Conservation (phyloP, 1,139 yeast genomes). For the Geotrichum restrictum region DNA sequence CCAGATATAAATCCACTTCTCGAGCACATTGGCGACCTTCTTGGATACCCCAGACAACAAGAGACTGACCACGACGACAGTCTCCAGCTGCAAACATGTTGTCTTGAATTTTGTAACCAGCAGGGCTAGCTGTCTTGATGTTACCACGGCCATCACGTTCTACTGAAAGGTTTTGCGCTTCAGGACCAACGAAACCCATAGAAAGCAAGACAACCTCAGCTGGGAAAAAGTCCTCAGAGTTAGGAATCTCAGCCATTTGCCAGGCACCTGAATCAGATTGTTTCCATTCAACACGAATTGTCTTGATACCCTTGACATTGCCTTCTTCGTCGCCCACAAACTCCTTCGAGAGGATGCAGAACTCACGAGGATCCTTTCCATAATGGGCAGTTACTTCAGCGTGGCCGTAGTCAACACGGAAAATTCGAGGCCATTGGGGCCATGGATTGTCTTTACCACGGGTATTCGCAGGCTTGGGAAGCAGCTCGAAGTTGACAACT, state of each 20-base stretch:
- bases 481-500: conserved; percentile 86
- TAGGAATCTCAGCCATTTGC: conserved; percentile 98
- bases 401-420: conserved; percentile 97
- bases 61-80: conserved; percentile 96
- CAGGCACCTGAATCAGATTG: conserved; percentile 92
- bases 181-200: conserved; percentile 98
- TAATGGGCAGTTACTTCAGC: conserved; percentile 90
- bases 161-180: conserved; percentile 70
- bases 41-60: conserved; percentile 98
- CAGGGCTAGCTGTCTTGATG: conserved; percentile 51
- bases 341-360: conserved; percentile 89
- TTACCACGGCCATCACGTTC: conserved; percentile 83
- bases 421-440: conserved; percentile 99
- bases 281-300: conserved; percentile 97
- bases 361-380: conserved; percentile 96
- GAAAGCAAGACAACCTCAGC: conserved; percentile 91
- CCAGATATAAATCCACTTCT: conserved; percentile 75
- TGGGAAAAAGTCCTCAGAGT: conserved; percentile 86
- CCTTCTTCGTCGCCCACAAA: conserved; percentile 93
- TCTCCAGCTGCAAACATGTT: conserved; percentile 95
- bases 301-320: conserved; percentile 83
- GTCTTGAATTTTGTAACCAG: conserved; percentile 60
- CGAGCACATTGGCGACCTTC: conserved; percentile 99
- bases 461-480: conserved; percentile 83
- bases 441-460: conserved; percentile 96